Percentiles rank a stretch among this genome's conserved stretches.
Evolutionary conservation across 768 basidiomycete species (phyloP).

Genomic region (Pisolithus albus): DNA sequence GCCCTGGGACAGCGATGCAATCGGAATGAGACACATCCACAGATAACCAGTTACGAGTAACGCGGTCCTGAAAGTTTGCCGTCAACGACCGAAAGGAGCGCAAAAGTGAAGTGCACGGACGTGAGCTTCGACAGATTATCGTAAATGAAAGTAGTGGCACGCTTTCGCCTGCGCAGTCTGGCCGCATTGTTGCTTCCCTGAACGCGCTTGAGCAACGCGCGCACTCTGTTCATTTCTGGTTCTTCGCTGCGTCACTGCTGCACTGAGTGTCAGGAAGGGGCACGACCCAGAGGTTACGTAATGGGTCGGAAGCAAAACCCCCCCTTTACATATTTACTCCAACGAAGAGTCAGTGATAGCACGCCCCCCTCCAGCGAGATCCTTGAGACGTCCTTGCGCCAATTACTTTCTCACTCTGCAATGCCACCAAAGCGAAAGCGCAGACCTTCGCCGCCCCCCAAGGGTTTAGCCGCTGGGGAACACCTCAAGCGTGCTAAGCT

Average conservation of each 20-base stretch:
- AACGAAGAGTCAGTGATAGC: not conserved
- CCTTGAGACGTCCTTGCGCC: too few species aligned
- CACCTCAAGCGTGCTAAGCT: conserved; percentile 52
- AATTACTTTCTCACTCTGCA: not conserved
- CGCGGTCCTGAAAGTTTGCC: conserved; percentile 34
- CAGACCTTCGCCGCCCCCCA: conserved; percentile 37
- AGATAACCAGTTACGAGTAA: conserved; percentile 62
- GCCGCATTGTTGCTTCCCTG: conserved; percentile 28
- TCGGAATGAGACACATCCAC: conserved; percentile 83
- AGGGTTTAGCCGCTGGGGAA: conserved; percentile 57
- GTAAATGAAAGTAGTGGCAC: conserved; percentile 28
- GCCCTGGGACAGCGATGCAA: conserved; percentile 50
- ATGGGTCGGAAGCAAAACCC: too few species aligned
- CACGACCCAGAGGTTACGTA: not conserved
- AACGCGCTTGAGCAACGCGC: conserved; percentile 10
- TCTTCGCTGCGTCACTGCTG: not conserved
- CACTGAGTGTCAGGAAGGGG: not conserved
- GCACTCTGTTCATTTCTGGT: conserved; percentile 19
- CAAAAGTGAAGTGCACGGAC: conserved; percentile 10
- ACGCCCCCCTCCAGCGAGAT: too few species aligned
- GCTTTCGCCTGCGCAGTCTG: conserved; percentile 42
- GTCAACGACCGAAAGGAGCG: conserved; percentile 5
- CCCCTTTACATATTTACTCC: too few species aligned
- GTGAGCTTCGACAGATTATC: conserved; percentile 26
- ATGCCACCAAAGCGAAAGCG: conserved; percentile 60